Base-by-base conservation (phyloP, 495 filamentous ascomycete genomes). In the Penicillium canariense region DNA sequence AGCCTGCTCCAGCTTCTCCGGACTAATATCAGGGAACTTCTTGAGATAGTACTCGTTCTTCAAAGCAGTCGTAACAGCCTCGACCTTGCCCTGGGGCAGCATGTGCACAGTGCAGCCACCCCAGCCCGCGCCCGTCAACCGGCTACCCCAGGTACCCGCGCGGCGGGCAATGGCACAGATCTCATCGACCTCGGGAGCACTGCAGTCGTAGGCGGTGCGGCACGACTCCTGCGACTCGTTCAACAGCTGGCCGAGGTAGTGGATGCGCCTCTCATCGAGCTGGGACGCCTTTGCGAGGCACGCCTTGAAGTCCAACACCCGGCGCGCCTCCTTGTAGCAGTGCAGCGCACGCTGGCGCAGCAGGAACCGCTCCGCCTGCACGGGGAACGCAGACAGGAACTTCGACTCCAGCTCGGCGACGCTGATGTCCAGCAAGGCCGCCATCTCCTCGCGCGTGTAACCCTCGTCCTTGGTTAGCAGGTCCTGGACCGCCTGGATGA, bases 71-170 rank as follows among this genome's bases (percentile, higher is more conserved):
- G 82, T 89, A 22, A 98, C 87, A 32, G 73, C 84, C n/a, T 90
- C 85, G 1, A 96, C 88, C 72, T 88, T 93, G 52, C 90, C 83
- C 59, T 85, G 87, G 2, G 93, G 87, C 43, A 97, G 85, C 52
- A 98, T 80, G 71, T 98, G 95, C 45, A 98, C 93, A 39, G 82
- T 91, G 70, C 95, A 97, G 11, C 94, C 94, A 56, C 94, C 94
- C 94, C 94, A 98, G 25, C 94, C 94, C 14, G 94, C 94, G 45
- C 94, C 94, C 2, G 94, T 98, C 63, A 97, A 72, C 8, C 94
- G 81, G 59, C 87, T 89, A 18, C 94, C 95, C 70, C 88, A 93
- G 35, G 86, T 81, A 18, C 95, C 94, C 4, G 87, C 88, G 38
- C 73, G 73, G 11, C 84, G 79, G 1, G 94, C 93, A 58, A 97